These are phyloP conservation scores for Lactarius vividus DNA, from an alignment of 768 basidiomycete genomes.

Conservation along the genomic window DNA sequence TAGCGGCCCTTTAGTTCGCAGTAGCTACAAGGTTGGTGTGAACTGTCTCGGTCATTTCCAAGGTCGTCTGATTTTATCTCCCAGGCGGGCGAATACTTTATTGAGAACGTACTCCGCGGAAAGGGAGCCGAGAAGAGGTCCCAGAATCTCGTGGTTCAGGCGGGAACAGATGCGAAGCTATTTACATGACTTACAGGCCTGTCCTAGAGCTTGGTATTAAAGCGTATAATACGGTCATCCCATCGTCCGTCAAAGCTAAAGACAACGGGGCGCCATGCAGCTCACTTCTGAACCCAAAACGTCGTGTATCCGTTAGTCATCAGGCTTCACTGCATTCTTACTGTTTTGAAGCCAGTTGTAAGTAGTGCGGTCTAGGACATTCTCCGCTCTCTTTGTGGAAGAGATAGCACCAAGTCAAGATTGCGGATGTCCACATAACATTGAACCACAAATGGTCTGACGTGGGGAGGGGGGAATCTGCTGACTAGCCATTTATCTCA, in stretches of 20 bases:
- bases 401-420: neutral
- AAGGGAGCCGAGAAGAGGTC: slow-evolving; percentile 48
- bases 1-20: slow-evolving; percentile 92
- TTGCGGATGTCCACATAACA: no score
- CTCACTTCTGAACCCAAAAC: neutral
- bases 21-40: slow-evolving; percentile 86
- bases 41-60: slow-evolving; percentile 2
- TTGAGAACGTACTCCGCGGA: slow-evolving; percentile 81
- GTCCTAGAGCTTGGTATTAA: neutral
- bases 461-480: neutral
- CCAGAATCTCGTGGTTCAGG: slow-evolving; percentile 33
- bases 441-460: neutral
- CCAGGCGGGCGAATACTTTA: slow-evolving; percentile 94
- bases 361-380: neutral
- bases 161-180: slow-evolving; percentile 4
- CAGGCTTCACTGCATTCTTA: neutral
- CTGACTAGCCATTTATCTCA: neutral
- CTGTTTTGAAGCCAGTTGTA: neutral
- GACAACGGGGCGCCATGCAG: neutral
- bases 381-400: neutral
- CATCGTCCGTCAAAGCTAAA: neutral
- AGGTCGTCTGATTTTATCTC: neutral
- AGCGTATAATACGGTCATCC: slow-evolving; percentile 3
- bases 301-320: neutral
- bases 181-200: slow-evolving; percentile 4